A percentile compares a stretch with the other conserved stretches of the same genome.
These are phyloP conservation scores for Hanseniaspora mollemarum DNA, from an alignment of 805 yeast genomes.

Conservation along the genomic window DNA sequence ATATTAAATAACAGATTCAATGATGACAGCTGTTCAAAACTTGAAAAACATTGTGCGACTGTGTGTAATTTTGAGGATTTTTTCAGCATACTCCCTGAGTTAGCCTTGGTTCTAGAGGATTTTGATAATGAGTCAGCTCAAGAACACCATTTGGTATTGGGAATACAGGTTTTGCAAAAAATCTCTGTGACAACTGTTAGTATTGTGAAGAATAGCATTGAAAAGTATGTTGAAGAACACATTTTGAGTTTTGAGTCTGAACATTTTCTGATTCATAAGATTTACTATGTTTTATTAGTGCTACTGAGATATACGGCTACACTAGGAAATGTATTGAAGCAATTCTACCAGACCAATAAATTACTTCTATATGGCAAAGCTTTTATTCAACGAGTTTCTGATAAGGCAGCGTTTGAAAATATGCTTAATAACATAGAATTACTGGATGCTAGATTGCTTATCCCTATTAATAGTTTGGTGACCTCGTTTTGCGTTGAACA, in stretches of 20 bases:
- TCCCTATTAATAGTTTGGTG: neutral
- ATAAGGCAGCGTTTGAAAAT: neutral
- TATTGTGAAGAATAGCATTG: neutral
- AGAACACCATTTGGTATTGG: neutral
- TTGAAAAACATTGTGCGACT: neutral
- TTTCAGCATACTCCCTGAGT: neutral
- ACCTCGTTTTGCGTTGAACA: conserved; percentile 9
- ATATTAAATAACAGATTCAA: neutral
- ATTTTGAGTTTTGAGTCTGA: neutral
- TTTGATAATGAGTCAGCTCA: neutral
- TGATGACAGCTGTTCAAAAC: neutral
- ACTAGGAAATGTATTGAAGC: conserved; percentile 22
- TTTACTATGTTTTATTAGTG: conserved; percentile 31
- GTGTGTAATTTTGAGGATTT: neutral
- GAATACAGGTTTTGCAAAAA: conserved; percentile 24
- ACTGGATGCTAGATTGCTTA: neutral
- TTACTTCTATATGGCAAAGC: conserved; percentile 18
- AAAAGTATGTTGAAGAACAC: neutral
- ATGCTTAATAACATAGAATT: neutral
- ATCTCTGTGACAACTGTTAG: conserved; percentile 23
- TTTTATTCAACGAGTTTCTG: conserved; percentile 1
- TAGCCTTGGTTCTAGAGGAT: conserved; percentile 2
- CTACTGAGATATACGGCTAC: conserved; percentile 19
- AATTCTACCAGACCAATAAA: conserved; percentile 25
- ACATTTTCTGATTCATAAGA: conserved; percentile 34